Percentiles rank a stretch among this genome's conserved stretches.
Conservation (phyloP, 139 green algal genomes). For the Diplosphaera chodatii region DNA sequence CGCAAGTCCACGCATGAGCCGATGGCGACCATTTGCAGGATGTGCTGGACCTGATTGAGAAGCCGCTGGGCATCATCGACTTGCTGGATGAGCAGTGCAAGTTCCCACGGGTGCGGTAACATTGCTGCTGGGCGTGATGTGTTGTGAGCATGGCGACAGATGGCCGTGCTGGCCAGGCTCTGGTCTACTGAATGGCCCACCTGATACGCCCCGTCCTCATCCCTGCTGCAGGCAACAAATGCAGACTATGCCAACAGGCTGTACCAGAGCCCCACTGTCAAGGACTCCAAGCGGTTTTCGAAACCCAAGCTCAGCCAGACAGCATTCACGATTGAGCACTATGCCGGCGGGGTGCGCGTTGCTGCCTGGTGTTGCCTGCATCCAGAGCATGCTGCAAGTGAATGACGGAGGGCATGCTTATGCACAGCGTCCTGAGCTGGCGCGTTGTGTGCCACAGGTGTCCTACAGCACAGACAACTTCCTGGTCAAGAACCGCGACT, state of each 20-base stretch:
- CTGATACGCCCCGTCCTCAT: neutral
- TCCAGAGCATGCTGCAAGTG: no score
- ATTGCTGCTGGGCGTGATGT: no score
- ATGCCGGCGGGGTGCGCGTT: constrained; percentile 73
- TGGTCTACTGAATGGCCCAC: no score
- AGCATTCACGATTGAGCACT: constrained; percentile 95
- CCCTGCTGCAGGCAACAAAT: constrained; percentile 51
- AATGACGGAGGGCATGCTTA: no score
- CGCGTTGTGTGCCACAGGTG: neutral
- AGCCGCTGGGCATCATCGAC: constrained; percentile 82
- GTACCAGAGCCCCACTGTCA: constrained; percentile 51
- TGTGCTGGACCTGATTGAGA: constrained; percentile 95
- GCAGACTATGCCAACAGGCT: constrained; percentile 83
- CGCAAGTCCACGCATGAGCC: no score
- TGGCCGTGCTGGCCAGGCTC: no score
- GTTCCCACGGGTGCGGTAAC: constrained; percentile 55
- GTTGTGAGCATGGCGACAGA: no score
- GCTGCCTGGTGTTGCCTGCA: neutral
- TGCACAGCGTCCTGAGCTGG: no score
- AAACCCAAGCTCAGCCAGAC: constrained; percentile 79
- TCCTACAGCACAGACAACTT: constrained; percentile 73
- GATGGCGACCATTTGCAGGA: no score
- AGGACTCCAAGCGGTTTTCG: constrained; percentile 66
- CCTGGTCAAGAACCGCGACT: constrained; percentile 85
- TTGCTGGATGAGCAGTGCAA: constrained; percentile 92